Evolutionary conservation across 2,329 filamentous ascomycete genomes (phyloP), one percentile per base, ranked within the genome.

Genomic region (Neonectria ditissima): DNA sequence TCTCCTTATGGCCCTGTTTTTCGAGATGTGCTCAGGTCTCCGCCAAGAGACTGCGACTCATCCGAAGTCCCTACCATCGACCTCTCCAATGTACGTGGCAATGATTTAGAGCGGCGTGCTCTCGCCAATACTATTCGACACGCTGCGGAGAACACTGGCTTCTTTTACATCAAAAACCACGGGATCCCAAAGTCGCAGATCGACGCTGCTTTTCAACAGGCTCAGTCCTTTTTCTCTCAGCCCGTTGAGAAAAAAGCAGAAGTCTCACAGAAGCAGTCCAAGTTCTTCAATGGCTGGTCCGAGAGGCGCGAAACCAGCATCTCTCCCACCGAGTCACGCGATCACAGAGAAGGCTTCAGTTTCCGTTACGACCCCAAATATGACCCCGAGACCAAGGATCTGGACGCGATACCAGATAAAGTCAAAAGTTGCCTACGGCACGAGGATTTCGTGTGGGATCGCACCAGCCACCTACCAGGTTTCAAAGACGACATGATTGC

Each of bases 151-250:
- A 83, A 80, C 39, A 85, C 78, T 0, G 85, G 85, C 3, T 87
- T 87, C 76, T 87, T 87, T 74, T 87, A 87, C 75, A 78, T 87
- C 62, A 78, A 77, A 63, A 83, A 85, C 60, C 84, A 86, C 62
- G 81, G 83, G 4, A 80, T 86, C 24, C 62, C 79, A 0, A 43
- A 75, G 1, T 69, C 73, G 26, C 56, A 74, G 13, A 76, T 72
- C 3, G 61, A 74, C 5, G 62, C 69, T 1, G 79, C 77, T 0
- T 76, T 79, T 26, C 55, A 68, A 5, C 78, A 76, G 9, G 78
- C 77, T 32, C 66, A 81, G 4, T 70, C 76, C 3, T 87, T 87
- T 70, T 87, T 87, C 74, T 77, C 75, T 5, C 84, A 86, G 63
- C 74, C 82, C 0, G 63, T 72, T 0, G 78, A 80, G 9, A 69